A percentile compares a stretch with the other conserved stretches of the same genome.
Conservation (phyloP, 768 basidiomycete genomes). For the Leucosporidium yakuticum region DNA sequence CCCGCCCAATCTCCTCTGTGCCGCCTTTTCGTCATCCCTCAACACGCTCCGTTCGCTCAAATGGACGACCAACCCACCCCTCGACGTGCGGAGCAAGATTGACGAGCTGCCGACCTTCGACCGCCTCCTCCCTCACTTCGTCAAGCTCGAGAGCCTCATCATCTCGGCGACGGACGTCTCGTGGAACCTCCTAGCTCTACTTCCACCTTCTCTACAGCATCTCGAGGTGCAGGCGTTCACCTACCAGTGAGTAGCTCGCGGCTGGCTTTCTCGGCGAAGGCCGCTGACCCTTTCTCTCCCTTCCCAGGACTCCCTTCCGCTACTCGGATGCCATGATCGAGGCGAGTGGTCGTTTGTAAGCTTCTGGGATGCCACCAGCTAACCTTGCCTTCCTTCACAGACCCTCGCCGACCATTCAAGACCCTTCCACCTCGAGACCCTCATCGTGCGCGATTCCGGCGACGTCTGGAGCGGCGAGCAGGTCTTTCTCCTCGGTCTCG, state of each 20-base stretch:
- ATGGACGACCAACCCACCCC: slow-evolving; percentile 1
- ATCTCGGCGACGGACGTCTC: slow-evolving; percentile 5
- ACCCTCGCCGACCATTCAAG: neutral
- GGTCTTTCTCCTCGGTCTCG: neutral
- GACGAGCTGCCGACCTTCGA: neutral
- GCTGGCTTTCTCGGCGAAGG: too few relatives aligned
- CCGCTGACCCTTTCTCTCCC: too few relatives aligned
- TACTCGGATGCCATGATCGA: neutral
- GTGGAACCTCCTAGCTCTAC: neutral
- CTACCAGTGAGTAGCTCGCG: neutral
- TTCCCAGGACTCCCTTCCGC: neutral
- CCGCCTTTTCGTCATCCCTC: neutral
- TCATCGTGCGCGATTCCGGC: neutral
- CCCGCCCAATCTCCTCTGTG: neutral
- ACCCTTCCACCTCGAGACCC: neutral
- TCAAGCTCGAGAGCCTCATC: neutral
- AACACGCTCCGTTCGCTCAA: neutral
- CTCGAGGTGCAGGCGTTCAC: slow-evolving; percentile 1
- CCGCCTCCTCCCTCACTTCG: neutral
- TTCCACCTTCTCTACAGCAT: neutral
- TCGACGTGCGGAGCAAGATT: neutral
- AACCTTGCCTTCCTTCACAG: too few relatives aligned
- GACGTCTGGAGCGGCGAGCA: neutral
- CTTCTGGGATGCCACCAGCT: too few relatives aligned
- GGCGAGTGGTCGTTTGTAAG: neutral